Base-by-base conservation (phyloP, 768 basidiomycete genomes). In the Hygrophoropsis aurantiaca region DNA sequence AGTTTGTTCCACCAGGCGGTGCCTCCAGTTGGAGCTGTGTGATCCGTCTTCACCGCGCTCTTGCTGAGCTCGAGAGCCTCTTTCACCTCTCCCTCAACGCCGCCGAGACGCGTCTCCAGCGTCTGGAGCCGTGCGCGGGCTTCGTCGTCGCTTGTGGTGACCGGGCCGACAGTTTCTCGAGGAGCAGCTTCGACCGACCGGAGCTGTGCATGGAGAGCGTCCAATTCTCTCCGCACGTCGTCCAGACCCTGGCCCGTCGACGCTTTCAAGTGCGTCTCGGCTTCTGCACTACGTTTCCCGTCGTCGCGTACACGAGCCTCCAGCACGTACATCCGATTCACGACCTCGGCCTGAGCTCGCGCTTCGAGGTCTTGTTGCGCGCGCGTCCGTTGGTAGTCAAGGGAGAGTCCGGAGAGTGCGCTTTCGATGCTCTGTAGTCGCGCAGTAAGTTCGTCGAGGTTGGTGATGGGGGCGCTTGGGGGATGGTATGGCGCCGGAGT, bases 1-100 rank as follows among this genome's bases (percentile, higher is more conserved):
- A 83, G 63, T 58, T 85, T 88, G 65, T 74, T 77, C 85, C 85
- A 87, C 87, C 87, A 89, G 4, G 78, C 77, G n/a, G 74, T 63
- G 11, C 67, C 73, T 13, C 7, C 7, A 26, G 68, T 59, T 19
- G 69, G 66, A 3, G 67, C 49, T 5, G 67, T 48, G 4, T 62
- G 57, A 18, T 61, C 65, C 2, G 71, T 67, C 46, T 75, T 73
- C 41, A 58, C 58, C 3, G 67, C 62, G 38, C 64, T 73, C 68
- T 79, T 85, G 10, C 81, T 75, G 3, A 80, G 54, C 42, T 90
- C 88, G n/a, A 90, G 56, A 0, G 85, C 85, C 45, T 90, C 87
- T 62, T 81, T 80, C 40, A 87, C 75, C 2, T 75, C 77, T 24
- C 80, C 77, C 61, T 88, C 86, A 16, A 87, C 71, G 25, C 60